Conservation (phyloP, 805 yeast genomes). For the Teunomyces pallodes region DNA sequence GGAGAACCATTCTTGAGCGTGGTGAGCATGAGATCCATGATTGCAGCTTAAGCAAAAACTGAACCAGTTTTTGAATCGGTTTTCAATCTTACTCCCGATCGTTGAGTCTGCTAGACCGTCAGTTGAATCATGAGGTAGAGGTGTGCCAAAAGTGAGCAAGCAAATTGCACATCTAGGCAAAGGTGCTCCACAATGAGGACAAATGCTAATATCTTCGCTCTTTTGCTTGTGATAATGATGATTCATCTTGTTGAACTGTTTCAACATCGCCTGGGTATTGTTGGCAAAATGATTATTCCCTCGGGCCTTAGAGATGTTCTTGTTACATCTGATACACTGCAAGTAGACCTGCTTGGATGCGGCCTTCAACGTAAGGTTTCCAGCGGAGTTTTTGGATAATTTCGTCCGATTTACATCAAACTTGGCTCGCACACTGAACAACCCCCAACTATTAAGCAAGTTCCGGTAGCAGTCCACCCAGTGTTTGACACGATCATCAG, state of each 20-base stretch:
- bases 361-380: constrained; percentile 45
- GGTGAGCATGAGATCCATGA: constrained; percentile 93
- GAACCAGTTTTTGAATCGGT: constrained; percentile 74
- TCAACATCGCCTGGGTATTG: constrained; percentile 22
- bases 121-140: constrained; percentile 45
- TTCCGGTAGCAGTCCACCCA: constrained; percentile 76
- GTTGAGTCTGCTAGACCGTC: constrained; percentile 20
- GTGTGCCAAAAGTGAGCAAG: constrained; percentile 70
- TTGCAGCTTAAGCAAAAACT: constrained; percentile 88
- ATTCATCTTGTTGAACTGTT: constrained; percentile 34
- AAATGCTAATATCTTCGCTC: constrained; percentile 33
- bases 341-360: constrained; percentile 74
- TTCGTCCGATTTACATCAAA: constrained; percentile 79
- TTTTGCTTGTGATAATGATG: constrained; percentile 11
- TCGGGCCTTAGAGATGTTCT: constrained; percentile 51
- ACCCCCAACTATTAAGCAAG: constrained; percentile 75
- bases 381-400: constrained; percentile 53
- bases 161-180: constrained; percentile 92
- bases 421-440: constrained; percentile 74
- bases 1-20: constrained; percentile 94
- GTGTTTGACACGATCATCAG: constrained; percentile 65
- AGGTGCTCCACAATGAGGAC: constrained; percentile 86
- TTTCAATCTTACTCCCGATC: constrained; percentile 27
- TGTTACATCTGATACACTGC: constrained; percentile 81
- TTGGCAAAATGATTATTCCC: constrained; percentile 14